A percentile compares a stretch with the other conserved stretches of the same genome.
Conservation (phyloP, 2,329 filamentous ascomycete species). For the Colletotrichum cereale region DNA sequence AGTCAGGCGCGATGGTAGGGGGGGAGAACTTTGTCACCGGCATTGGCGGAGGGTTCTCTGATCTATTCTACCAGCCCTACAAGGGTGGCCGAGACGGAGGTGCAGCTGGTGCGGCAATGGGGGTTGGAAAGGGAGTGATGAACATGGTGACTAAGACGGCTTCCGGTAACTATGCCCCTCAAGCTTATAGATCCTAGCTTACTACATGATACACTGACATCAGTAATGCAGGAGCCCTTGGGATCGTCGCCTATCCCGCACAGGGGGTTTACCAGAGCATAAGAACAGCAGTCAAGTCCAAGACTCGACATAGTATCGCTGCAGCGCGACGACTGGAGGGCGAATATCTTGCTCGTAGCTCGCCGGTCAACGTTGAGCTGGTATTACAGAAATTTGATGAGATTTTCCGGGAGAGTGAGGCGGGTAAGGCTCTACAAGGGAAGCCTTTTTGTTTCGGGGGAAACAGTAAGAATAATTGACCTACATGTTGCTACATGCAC, state of each 20-base stretch:
- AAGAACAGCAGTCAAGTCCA: conserved; percentile 35
- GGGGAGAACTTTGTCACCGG: conserved; percentile 59
- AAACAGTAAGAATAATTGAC: conserved; percentile 5
- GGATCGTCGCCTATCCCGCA: conserved; percentile 42
- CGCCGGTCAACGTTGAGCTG: background rate
- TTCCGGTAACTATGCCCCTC: conserved; percentile 38
- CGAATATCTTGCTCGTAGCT: conserved; percentile 29
- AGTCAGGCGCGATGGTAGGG: conserved; percentile 57
- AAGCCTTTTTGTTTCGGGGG: background rate
- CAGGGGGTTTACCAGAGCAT: conserved; percentile 42
- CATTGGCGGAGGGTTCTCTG: conserved; percentile 58
- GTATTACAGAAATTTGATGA: conserved; percentile 24
- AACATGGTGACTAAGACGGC: conserved; percentile 41
- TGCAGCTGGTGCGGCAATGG: conserved; percentile 54
- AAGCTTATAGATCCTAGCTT: background rate
- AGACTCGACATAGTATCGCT: conserved; percentile 26
- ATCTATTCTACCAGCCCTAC: conserved; percentile 57
- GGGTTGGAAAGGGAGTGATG: conserved; percentile 57
- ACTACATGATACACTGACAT: background rate
- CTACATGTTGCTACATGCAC: too few species aligned
- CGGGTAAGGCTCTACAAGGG: background rate
- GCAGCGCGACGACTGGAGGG: conserved; percentile 26
- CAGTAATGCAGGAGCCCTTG: conserved; percentile 34
- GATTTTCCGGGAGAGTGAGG: background rate
- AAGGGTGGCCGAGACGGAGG: conserved; percentile 56